Base-by-base conservation (phyloP, 768 basidiomycete genomes). In the Pulveroboletus sp. region DNA sequence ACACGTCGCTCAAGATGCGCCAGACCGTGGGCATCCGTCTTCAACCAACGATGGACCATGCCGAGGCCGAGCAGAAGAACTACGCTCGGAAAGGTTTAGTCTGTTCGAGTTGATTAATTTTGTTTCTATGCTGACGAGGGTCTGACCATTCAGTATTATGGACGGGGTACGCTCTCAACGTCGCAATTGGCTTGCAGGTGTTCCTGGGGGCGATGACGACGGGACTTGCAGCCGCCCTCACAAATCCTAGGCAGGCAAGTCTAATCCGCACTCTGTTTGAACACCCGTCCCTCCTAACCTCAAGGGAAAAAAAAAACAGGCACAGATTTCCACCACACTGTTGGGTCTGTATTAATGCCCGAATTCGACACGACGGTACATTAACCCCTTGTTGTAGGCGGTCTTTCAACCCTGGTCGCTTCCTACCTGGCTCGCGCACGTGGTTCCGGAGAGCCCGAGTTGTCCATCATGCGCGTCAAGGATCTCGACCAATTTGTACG, bases 371-470 rank as follows among this genome's bases (percentile, higher is more conserved):
- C 12, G 27, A 29, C 1, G 29, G 26, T 35, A 12, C 1, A 8
- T 39, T 49, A 20, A 54, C 17, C 13, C 14, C 24, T 36, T 5
- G 22, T 20, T 46, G 1, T 14, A 81, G 83, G 87, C 24, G 86
- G 81, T 17, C 49, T 84, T 12, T 65, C 85, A 4, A 89, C 86
- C 0, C 20, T 88, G 17, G 76, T 83, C 13, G 85, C 86, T 13
- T 83, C 85, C 2, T 88, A 84, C 64, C 73, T 89, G 24, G 87
- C 86, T 3, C 79, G 82, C 16, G 74, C 77, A 24, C 79, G 85
- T 24, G 84, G 85, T 6, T 80, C 84, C 0, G 78, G 78, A 35
- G 86, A 89, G 57, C 87, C 87, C 2, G 83, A 88, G 52, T 45
- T 75, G 16, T 85, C 83, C 1, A 71, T 73, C 30, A 62, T 69